Percentiles rank a stretch among this genome's conserved stretches.
Conservation (phyloP, 1,284 basidiomycete species). For the Puccinia hordei region DNA sequence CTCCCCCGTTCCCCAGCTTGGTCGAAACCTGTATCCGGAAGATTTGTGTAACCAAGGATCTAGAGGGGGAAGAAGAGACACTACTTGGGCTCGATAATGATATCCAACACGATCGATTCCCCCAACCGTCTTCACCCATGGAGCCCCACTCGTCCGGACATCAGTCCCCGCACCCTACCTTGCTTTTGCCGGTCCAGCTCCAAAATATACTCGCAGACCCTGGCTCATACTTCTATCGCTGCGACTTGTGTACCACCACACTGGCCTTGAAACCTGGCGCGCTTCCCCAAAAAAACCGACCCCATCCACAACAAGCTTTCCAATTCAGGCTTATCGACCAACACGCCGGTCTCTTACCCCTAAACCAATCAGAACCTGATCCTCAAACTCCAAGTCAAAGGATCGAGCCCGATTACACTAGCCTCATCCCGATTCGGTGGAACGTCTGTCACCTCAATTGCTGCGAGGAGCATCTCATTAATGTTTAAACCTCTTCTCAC, state of each 20-base stretch:
- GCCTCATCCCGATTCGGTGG: slow-evolving; percentile 13
- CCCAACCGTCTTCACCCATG: not conserved
- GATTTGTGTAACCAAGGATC: slow-evolving; percentile 1
- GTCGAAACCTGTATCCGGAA: slow-evolving; percentile 18
- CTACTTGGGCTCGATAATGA: not conserved
- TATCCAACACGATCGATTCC: not conserved
- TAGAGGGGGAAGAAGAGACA: not conserved
- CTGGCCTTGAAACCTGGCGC: not conserved
- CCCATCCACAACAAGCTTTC: not conserved
- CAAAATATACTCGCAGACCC: not conserved
- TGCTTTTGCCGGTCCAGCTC: not conserved
- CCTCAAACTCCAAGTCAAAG: not conserved
- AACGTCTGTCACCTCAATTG: slow-evolving; percentile 20
- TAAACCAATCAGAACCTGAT: not conserved
- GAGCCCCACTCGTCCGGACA: not conserved
- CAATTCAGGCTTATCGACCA: not conserved
- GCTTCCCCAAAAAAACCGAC: not conserved
- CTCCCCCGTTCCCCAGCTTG: not conserved
- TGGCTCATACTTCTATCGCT: not conserved
- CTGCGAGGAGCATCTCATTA: slow-evolving; percentile 4
- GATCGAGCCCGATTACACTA: not conserved
- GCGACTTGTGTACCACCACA: not conserved
- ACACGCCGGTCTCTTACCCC: not conserved
- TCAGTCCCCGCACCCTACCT: no score
- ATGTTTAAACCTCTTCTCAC: not conserved